Evolutionary conservation across 305 asterid species (phyloP).

Genomic region (Fraxinus baroniana): DNA sequence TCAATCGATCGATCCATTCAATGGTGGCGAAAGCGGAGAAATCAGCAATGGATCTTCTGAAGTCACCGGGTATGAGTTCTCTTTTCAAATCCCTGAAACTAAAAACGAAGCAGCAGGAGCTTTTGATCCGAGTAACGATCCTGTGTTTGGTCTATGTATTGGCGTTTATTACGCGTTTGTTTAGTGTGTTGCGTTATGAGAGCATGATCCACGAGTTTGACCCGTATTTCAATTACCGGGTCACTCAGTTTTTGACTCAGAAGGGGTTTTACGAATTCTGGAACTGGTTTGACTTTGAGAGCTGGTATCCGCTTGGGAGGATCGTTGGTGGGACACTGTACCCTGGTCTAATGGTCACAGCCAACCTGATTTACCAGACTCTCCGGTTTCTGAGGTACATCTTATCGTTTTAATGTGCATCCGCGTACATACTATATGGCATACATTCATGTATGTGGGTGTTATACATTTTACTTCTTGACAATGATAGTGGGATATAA

Average conservation of each 20-base stretch:
- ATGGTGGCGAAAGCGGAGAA: constrained; percentile 50
- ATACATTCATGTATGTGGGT: neutral
- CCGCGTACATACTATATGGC: neutral
- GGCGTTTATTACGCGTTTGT: constrained; percentile 82
- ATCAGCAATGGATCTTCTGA: constrained; percentile 54
- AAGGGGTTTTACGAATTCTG: constrained; percentile 92
- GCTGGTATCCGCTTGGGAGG: constrained; percentile 98
- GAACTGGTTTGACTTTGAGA: constrained; percentile 99
- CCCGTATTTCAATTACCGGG: constrained; percentile 96
- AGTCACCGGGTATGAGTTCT: constrained; percentile 46
- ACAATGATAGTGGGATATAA: neutral
- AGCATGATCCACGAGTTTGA: constrained; percentile 99
- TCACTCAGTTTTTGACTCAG: constrained; percentile 76
- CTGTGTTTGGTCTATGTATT: constrained; percentile 68
- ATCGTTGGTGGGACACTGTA: constrained; percentile 92
- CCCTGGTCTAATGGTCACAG: constrained; percentile 99
- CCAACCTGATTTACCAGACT: constrained; percentile 78
- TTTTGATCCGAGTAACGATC: constrained; percentile 78
- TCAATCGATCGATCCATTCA: constrained; percentile 33
- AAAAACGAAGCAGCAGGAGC: constrained; percentile 95
- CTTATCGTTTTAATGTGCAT: neutral
- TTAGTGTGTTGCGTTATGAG: constrained; percentile 95
- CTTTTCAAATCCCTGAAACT: constrained; percentile 63
- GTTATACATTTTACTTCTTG: neutral
- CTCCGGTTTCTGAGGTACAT: constrained; percentile 73